A percentile compares a stretch with the other conserved stretches of the same genome.
phyloP scores from a whole-genome alignment of 2,329 filamentous ascomycete genomes.

The Penicillium sp. region DNA sequence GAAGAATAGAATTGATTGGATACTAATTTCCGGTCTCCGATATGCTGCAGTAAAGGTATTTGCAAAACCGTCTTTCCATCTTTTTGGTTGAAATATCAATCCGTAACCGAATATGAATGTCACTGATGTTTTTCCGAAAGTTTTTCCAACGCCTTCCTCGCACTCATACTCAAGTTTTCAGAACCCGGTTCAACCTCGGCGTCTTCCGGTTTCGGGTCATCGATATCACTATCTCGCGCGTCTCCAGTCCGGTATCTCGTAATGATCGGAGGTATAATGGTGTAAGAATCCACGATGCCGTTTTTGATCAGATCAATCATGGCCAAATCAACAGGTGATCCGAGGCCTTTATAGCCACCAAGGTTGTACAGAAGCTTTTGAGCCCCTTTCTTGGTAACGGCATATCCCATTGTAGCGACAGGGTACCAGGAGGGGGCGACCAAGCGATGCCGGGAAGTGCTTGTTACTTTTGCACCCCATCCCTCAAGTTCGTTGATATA shows the following conservation, averaged over 20 bases:
- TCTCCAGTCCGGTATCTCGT: neutral
- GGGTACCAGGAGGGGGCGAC: slow-evolving; percentile 1
- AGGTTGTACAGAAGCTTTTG: slow-evolving; percentile 3
- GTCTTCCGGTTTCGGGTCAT: neutral
- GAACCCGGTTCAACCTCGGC: neutral
- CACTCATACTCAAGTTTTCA: slow-evolving; percentile 2
- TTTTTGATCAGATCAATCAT: neutral
- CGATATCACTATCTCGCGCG: neutral
- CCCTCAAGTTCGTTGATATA: slow-evolving; percentile 4
- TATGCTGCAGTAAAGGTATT: neutral
- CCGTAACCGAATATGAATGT: neutral
- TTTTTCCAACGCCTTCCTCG: neutral
- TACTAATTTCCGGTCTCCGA: neutral
- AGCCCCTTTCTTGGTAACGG: neutral
- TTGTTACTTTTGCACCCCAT: neutral
- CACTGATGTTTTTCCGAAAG: neutral
- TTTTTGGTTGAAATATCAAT: neutral
- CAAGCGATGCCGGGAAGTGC: neutral
- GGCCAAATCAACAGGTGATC: neutral
- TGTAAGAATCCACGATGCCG: slow-evolving; percentile 1
- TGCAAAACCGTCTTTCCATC: neutral
- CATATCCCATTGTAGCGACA: neutral
- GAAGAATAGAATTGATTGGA: too few relatives aligned
- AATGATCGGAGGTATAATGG: neutral
- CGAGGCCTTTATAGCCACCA: neutral